These are phyloP conservation scores for Heliocybe sulcata DNA, from an alignment of 1,284 basidiomycete genomes.

Conservation along the genomic window DNA sequence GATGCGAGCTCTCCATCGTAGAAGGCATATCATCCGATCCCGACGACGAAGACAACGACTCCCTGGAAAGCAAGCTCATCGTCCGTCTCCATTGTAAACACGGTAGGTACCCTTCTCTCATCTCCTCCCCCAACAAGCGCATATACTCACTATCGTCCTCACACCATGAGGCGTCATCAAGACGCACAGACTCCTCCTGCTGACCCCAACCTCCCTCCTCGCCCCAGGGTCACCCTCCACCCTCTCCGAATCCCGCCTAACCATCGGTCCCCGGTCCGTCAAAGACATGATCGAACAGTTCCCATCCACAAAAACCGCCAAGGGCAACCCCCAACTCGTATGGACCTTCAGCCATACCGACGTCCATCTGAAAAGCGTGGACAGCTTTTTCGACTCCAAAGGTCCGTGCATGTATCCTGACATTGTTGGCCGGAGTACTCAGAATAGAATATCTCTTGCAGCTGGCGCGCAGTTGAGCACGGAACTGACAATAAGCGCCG, in stretches of 20 bases:
- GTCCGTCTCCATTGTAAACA: constrained; percentile 75
- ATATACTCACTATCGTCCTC: constrained; percentile 3
- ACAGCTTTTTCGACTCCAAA: constrained; percentile 56
- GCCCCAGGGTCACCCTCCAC: constrained; percentile 53
- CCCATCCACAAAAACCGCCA: constrained; percentile 42
- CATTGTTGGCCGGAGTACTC: not conserved
- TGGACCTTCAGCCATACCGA: constrained; percentile 67
- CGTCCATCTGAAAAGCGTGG: constrained; percentile 60
- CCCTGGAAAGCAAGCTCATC: constrained; percentile 62
- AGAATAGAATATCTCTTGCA: constrained; percentile 18
- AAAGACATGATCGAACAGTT: constrained; percentile 80
- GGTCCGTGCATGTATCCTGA: constrained; percentile 29
- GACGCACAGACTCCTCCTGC: constrained; percentile 64
- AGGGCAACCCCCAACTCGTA: constrained; percentile 66
- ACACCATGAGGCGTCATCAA: constrained; percentile 58
- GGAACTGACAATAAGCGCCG: constrained; percentile 62
- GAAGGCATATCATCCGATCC: constrained; percentile 33
- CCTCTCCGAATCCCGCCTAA: constrained; percentile 52
- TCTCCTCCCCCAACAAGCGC: constrained; percentile 2
- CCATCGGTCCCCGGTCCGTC: constrained; percentile 60
- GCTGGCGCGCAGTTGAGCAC: constrained; percentile 61
- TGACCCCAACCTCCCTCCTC: constrained; percentile 47
- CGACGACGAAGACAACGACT: constrained; percentile 40
- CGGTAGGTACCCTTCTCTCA: constrained; percentile 30
- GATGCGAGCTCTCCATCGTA: constrained; percentile 63